Base-by-base conservation (phyloP, 345 rosid species). In the Boechera divaricarpa region DNA sequence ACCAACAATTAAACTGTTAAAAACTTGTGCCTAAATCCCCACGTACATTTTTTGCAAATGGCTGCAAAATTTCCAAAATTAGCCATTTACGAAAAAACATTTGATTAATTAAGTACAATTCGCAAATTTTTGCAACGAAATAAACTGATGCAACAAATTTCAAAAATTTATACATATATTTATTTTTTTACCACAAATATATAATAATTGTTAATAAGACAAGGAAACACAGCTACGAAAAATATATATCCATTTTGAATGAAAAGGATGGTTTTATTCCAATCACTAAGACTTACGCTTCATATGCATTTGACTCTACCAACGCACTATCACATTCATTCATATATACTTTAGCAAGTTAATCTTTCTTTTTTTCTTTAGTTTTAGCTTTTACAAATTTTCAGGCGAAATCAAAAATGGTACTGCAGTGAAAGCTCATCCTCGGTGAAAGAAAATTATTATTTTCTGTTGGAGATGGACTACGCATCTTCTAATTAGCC, bases 401-500 rank as follows among this genome's bases (percentile, higher is more conserved):
- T 16, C 6, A 39, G 63, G 28, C 4, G 11, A 65, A 76, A 57
- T 36, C 10, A 51, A 51, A 54, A 36, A 35, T 26, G 26, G 76
- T 63, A 76, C 74, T 41, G 76, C 65, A 70, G 75, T 77, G 75
- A 69, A 76, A 77, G 76, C 66, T 77, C 44, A 70, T 63, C 59
- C 24, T 35, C 35, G 8, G 59, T 70, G 26, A 54, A 70, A 55
- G 66, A 41, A 63, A 77, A 45, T 54, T 49, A 44, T 32, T 42
- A 55, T 18, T 18, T 18, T 18, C 21, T 18, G 21, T 18, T 18
- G 21, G 21, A 18, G 1, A 18, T 18, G 21, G 21, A 18, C 21
- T 18, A 18, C 21, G 21, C 21, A 18, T 18, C 21, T 18, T 18
- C 21, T 1, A 18, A 18, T 21, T 21, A 21, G 24, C 24, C 1